Evolutionary conservation across 306 rosid species (phyloP).

Genomic region (Rosa multiflora): DNA sequence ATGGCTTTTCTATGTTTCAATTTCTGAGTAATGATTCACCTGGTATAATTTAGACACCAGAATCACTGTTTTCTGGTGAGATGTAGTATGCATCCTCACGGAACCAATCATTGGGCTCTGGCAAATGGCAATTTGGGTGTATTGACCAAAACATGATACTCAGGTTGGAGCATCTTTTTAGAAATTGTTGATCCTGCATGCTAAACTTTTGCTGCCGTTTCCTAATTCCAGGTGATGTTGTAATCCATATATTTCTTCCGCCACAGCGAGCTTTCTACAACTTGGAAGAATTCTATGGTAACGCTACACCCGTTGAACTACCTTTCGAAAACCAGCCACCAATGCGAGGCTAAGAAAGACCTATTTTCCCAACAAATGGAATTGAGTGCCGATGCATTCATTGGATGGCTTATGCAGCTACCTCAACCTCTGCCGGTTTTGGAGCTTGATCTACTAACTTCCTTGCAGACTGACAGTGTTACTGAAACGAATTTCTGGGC

Average conservation of each 20-base stretch:
- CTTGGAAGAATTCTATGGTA: slow-evolving; percentile 87
- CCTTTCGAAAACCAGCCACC: slow-evolving; percentile 84
- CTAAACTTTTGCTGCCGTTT: not conserved
- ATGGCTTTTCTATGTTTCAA: not conserved
- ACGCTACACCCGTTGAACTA: slow-evolving; percentile 73
- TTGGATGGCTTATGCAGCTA: slow-evolving; percentile 19
- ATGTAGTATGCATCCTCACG: not conserved
- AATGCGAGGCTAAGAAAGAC: slow-evolving; percentile 42
- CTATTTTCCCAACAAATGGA: not conserved
- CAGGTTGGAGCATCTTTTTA: not conserved
- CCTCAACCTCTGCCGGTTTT: not conserved
- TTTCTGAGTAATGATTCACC: not conserved
- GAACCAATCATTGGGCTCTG: not conserved
- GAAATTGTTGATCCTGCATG: not conserved
- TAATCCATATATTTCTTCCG: slow-evolving; percentile 91
- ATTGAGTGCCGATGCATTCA: slow-evolving; percentile 9
- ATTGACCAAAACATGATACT: no score
- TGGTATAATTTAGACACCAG: not conserved
- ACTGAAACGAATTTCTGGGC: not conserved
- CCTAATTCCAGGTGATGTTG: slow-evolving; percentile 77
- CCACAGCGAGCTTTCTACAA: slow-evolving; percentile 83
- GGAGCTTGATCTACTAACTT: not conserved
- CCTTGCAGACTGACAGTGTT: slow-evolving; percentile 1
- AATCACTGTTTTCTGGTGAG: not conserved
- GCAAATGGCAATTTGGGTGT: not conserved